Base-by-base conservation (phyloP, 2,329 filamentous ascomycete species). In the Xylaria sp. region DNA sequence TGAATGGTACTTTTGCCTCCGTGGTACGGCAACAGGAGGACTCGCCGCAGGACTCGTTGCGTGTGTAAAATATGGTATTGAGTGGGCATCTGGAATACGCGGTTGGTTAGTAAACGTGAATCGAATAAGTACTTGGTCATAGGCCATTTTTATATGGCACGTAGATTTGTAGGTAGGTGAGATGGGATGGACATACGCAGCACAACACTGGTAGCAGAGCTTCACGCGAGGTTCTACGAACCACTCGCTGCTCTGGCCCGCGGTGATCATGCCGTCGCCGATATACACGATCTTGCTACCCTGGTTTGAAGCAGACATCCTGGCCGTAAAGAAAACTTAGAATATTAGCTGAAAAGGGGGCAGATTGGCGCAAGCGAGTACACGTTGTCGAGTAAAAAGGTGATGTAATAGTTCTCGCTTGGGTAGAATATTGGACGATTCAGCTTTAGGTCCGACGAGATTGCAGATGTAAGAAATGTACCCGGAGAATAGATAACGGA, bases 131-230 rank as follows among this genome's bases (percentile, higher is more conserved):
- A n/a, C n/a, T n/a, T n/a, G n/a, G n/a, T n/a, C n/a, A n/a, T n/a
- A n/a, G n/a, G n/a, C n/a, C n/a, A n/a, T n/a, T n/a, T n/a, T n/a
- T n/a, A n/a, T n/a, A n/a, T n/a, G n/a, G n/a, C n/a, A n/a, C n/a
- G n/a, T n/a, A n/a, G n/a, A n/a, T n/a, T n/a, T n/a, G n/a, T n/a
- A n/a, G n/a, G n/a, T 17, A 21, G 8, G 45, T n/a, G 35, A 33
- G 28, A 17, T 28, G 31, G 2, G 47, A 15, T 42, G 14, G 35
- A 65, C 62, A 15, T 45, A 65, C 65, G 21, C 21, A 42, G 61
- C 65, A 35, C 65, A 65, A 33, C 65, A 67, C 57, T 67, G 65
- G 11, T 65, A 67, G 50, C 65, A 67, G 17, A 67, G 58, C 3
- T 40, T 12, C 0, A 6, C 46, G 11, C 11, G 1, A 31, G 23